phyloP scores from a whole-genome alignment of 495 filamentous ascomycete species.

The Penicillium nucicola region DNA sequence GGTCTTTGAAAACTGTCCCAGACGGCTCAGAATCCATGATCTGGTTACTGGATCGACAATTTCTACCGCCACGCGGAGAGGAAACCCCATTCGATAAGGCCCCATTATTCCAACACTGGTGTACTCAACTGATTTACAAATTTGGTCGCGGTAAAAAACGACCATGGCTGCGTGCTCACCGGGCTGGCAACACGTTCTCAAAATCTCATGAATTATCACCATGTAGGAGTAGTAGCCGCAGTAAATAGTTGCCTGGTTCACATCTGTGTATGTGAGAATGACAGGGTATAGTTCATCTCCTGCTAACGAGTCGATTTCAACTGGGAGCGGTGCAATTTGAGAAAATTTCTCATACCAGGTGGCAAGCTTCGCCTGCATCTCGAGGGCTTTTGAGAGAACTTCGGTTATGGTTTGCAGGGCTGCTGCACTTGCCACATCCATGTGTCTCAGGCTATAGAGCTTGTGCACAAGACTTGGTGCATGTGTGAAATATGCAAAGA shows the following conservation, averaged over 20 bases:
- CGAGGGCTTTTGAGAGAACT: conserved; percentile 16
- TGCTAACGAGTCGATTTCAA: conserved; percentile 16
- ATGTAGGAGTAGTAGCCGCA: conserved; percentile 34
- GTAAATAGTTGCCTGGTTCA: conserved; percentile 23
- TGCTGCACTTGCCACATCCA: conserved; percentile 8
- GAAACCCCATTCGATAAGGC: conserved; percentile 31
- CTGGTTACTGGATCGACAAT: conserved; percentile 24
- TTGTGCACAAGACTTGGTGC: conserved; percentile 30
- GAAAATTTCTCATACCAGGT: conserved; percentile 27
- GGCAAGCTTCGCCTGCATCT: conserved; percentile 20
- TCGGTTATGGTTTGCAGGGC: conserved; percentile 14
- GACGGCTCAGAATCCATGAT: conserved; percentile 25
- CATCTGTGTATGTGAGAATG: conserved; percentile 24
- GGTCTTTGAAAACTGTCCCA: conserved; percentile 23
- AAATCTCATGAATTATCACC: conserved; percentile 29
- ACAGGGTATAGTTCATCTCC: conserved; percentile 23
- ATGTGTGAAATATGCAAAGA: conserved; percentile 31
- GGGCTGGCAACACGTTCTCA: conserved; percentile 23
- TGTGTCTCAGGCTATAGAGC: conserved; percentile 21
- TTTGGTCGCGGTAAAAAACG: conserved; percentile 30
- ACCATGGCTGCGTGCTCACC: conserved; percentile 28
- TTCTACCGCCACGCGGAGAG: conserved; percentile 30
- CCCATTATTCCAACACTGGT: conserved; percentile 27
- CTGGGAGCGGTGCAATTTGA: conserved; percentile 17
- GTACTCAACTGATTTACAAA: conserved; percentile 36